Base-by-base conservation (phyloP, 768 basidiomycete species). In the Pleurotus citrinopileatus region DNA sequence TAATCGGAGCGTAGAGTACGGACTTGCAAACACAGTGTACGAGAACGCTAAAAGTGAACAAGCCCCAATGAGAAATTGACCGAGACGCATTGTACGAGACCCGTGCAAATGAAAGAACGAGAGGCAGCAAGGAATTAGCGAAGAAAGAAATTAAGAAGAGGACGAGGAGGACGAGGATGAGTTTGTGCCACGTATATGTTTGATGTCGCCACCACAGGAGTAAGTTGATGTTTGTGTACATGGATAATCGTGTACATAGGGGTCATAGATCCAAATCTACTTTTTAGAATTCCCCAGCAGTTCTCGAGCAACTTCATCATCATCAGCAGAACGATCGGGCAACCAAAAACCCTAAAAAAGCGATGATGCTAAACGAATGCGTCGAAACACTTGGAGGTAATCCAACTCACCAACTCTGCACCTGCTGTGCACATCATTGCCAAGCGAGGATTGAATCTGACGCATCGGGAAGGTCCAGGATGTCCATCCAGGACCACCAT, bases 341-440 rank as follows among this genome's bases (percentile, higher is more conserved):
- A 61, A 42, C 58, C 58, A 65, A 48, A 60, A 70, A 42, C 64
- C 63, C 61, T 9, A 44, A 13, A 38, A 23, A 34, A 54, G 42
- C 34, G 44, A 53, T 3, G 44, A 54, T 27, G 4, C 4, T 25
- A n/a, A n/a, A n/a, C n/a, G n/a, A n/a, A n/a, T n/a, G n/a, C n/a
- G 6, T 27, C n/a, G 42, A 54, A 26, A 28, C n/a, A 32, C 52
- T 42, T 6, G 17, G 17, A 42, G 45, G 22, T n/a, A 58, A 36
- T 58, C 50, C 15, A 8, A 68, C 79, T 59, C 59, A 94, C 95
- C 73, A 97, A 65, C 65, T 95, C 92, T 56, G 82, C 76, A 15
- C 93, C 92, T 23, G 91, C 92, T 9, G 83, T 83, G 55, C 82
- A 85, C 77, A 98, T 78, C 93, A 98, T 96, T 26, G 87, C 87